Percentiles rank a stretch among this genome's conserved stretches.
Conservation (phyloP, 257 asterid species). For the Solanum medicagineum region DNA sequence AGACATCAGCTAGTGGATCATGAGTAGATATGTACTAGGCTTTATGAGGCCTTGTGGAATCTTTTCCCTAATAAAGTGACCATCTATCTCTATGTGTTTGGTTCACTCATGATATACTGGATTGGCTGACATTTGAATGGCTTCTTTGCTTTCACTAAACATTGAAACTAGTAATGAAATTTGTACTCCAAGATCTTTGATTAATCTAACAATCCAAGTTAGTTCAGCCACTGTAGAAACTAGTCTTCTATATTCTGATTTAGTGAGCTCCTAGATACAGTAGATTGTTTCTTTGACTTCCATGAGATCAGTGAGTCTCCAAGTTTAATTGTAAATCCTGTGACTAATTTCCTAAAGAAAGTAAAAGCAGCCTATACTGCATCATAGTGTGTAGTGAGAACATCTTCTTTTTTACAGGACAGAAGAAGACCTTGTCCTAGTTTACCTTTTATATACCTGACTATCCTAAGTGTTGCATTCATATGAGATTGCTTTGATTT, state of each 20-base stretch:
- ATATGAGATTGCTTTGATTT: not conserved
- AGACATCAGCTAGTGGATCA: not conserved
- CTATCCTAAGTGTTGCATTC: not conserved
- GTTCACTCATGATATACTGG: too few species aligned
- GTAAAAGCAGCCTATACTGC: not conserved
- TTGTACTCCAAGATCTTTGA: not conserved
- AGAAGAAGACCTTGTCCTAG: too few species aligned
- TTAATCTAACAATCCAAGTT: not conserved
- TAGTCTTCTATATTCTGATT: not conserved
- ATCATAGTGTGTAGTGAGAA: not conserved
- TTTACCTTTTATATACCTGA: too few species aligned
- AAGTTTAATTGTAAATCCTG: not conserved
- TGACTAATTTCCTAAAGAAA: too few species aligned
- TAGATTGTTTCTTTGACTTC: not conserved
- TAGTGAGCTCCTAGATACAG: not conserved
- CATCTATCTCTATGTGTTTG: not conserved
- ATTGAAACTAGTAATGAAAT: too few species aligned
- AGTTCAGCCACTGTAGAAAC: too few species aligned
- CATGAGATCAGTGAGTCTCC: not conserved
- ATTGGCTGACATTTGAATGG: too few species aligned
- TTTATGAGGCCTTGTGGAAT: not conserved
- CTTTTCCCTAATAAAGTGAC: too few species aligned
- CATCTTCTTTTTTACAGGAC: too few species aligned
- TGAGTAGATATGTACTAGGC: not conserved
- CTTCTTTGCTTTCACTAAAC: not conserved